Percentiles rank a stretch among this genome's conserved stretches.
These are phyloP conservation scores for Penicillium sp. DNA, from an alignment of 2,329 filamentous ascomycete genomes.

Conservation along the genomic window DNA sequence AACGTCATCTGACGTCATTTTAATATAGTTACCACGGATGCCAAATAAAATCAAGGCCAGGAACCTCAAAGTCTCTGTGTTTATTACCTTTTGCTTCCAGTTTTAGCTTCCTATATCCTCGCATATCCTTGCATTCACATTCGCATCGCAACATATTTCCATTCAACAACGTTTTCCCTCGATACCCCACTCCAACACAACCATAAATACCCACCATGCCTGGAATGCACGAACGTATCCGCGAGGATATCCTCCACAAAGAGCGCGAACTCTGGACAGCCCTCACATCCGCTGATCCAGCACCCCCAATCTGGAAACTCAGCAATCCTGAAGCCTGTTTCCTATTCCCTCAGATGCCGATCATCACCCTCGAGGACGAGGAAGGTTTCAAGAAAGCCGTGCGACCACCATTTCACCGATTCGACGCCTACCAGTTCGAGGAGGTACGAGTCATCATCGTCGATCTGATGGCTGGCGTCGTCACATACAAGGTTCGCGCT, in stretches of 20 bases:
- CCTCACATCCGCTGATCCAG: constrained; percentile 38
- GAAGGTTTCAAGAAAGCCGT: constrained; percentile 25
- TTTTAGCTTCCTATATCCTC: neutral
- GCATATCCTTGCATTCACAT: neutral
- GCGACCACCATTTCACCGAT: constrained; percentile 36
- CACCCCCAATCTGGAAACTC: constrained; percentile 33
- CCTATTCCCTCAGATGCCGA: constrained; percentile 33
- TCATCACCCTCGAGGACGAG: constrained; percentile 34
- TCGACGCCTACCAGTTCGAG: constrained; percentile 32
- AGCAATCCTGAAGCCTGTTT: constrained; percentile 32
- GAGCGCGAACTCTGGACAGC: constrained; percentile 40
- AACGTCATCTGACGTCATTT: constrained; percentile 26
- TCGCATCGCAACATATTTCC: neutral
- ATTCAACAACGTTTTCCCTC: neutral
- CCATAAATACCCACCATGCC: constrained; percentile 24
- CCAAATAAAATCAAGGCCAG: constrained; percentile 7
- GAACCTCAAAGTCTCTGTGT: neutral
- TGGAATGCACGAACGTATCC: constrained; percentile 39
- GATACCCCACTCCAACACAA: neutral
- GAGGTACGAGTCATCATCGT: constrained; percentile 35
- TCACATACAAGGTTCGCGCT: constrained; percentile 36
- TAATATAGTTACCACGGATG: neutral
- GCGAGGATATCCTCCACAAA: constrained; percentile 34
- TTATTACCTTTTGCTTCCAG: constrained; percentile 4
- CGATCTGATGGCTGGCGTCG: constrained; percentile 37